Evolutionary conservation across 179 eudicot genomes (phyloP), one percentile per base, ranked within the genome.

Genomic region (Sideroxylon spinosum): DNA sequence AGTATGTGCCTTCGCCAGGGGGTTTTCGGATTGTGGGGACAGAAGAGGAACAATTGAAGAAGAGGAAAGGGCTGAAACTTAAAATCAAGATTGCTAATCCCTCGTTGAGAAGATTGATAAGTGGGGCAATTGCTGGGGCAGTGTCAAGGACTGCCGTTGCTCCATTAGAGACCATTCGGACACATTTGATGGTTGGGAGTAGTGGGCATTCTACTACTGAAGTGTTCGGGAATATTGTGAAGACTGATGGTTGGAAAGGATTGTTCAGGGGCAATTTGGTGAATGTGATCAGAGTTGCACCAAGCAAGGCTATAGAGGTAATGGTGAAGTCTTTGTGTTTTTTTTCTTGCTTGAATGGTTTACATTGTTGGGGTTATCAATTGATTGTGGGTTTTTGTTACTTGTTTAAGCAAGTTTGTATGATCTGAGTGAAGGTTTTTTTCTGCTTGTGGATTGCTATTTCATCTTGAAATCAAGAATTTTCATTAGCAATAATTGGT

Each of bases 161-260:
- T 1, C 98, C 98, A n/a, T 82, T 93, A 86, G 98, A 93, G 92
- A 93, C 98, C 1, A 92, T 93, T 56, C 85, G 97, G 89, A 93
- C 98, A 37, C 97, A 90, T 88, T 88, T 93, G 90, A 93, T 93
- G 98, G 97, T 93, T 79, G 98, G 98, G 26, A 92, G 92, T 78
- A 85, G 89, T 87, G 98, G 98, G 10, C 87, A 86, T 78, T 92
- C 98, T 46, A 77, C 86, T 77, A 77, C 71, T 7, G 95, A 93
- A 79, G 98, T 93, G 81, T 93, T 93, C 70, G 74, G 85, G 12
- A 78, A 86, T 81, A 89, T 93, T 71, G 88, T 93, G 90, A 80
- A 89, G 78, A 90, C 81, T 74, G 98, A 93, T 80, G 98, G 98
- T 4, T 93, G 98, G 95, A 84, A 75, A 55, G 97, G 98, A 23